phyloP scores from a whole-genome alignment of 768 basidiomycete genomes.

The Tricholoma sp. region DNA sequence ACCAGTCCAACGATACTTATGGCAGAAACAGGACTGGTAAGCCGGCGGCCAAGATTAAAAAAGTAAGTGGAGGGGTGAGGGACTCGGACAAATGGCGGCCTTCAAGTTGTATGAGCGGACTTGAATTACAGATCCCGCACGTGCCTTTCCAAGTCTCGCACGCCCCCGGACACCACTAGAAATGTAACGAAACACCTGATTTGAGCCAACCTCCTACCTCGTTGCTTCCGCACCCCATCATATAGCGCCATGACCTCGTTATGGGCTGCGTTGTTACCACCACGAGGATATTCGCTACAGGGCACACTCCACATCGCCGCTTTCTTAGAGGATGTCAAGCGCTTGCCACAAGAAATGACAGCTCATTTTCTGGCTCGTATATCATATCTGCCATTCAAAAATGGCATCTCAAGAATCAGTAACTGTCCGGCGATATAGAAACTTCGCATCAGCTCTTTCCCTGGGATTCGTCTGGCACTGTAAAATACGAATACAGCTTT shows the following conservation, averaged over 20 bases:
- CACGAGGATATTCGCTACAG: background rate
- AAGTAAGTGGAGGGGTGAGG: conserved; percentile 5
- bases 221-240: background rate
- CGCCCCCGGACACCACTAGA: background rate
- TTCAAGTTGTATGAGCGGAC: background rate
- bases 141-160: background rate
- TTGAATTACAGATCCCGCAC: conserved; percentile 1
- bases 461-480: no score
- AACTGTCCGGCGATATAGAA: no score
- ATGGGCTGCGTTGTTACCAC: background rate
- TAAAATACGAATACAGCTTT: no score
- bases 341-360: no score
- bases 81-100: background rate
- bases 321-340: no score
- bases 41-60: conserved; percentile 14
- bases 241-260: no score
- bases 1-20: conserved; percentile 21
- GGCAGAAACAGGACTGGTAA: conserved; percentile 14
- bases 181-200: background rate
- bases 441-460: no score
- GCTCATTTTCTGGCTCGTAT: no score
- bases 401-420: no score
- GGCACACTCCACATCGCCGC: no score
- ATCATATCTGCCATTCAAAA: no score
- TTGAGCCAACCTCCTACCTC: background rate